Evolutionary conservation across 2,329 filamentous ascomycete genomes (phyloP), one percentile per base, ranked within the genome.

Genomic region (Conoideocrella luteorostrata): DNA sequence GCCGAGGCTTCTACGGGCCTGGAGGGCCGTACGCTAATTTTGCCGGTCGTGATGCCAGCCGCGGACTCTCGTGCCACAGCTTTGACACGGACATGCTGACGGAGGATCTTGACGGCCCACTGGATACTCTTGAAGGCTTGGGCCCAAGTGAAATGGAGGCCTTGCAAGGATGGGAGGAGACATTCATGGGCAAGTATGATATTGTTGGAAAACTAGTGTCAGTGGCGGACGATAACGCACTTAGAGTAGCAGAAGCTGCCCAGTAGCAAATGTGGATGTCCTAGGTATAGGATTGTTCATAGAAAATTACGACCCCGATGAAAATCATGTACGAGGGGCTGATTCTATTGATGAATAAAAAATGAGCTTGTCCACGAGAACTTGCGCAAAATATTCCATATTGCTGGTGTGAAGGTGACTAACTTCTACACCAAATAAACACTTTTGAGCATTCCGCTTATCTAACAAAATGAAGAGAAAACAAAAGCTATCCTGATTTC

Each of bases 21-120:
- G 90, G 89, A 11, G 91, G 91, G 0, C 89, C 91, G 2, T 98
- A 98, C 65, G 83, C 84, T 64, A 97, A 97, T 70, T 98, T 98
- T 61, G 93, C 93, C 1, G 93, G 93, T 1, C 75, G 90, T 30
- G 93, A 98, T 66, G 93, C 93, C 17, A 88, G 80, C 51, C 77
- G 91, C 41, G 93, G 93, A 1, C 69, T 98, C 47, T 91, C 93
- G 1, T 87, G 80, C 64, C 88, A 90, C 47, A 95, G 88, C 69
- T 97, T 98, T 64, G 93, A 96, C 61, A 80, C 87, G 71, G 86
- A 90, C 6, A 95, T 97, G 89, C 69, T 97, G 67, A 97, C 93
- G 15, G 81, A 91, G 71, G 86, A 96, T 63, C 68, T 97, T 44
- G 80, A 93, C 45, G 91, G 80, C 0, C 88, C 88, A 35, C 69